These are phyloP conservation scores for Exophiala spinifera DNA, from an alignment of 2,329 filamentous ascomycete genomes.

Conservation along the genomic window DNA sequence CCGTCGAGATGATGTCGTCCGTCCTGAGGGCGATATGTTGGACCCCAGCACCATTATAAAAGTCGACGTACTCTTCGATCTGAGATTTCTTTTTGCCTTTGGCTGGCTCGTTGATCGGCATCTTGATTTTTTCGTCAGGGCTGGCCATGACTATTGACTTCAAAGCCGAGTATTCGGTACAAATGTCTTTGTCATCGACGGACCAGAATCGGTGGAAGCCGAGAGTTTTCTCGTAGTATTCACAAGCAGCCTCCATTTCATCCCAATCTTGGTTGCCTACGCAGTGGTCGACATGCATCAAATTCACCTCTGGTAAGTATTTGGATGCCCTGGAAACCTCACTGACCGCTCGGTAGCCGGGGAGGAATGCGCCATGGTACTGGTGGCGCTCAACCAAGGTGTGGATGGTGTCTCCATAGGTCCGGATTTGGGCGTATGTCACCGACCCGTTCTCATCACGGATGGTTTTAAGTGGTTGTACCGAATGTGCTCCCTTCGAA, in stretches of 20 bases:
- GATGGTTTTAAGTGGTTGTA: conserved; percentile 53
- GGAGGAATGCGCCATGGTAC: conserved; percentile 77
- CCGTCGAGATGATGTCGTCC: conserved; percentile 71
- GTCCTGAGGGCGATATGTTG: conserved; percentile 92
- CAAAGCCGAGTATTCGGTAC: conserved; percentile 85
- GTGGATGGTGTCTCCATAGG: conserved; percentile 94
- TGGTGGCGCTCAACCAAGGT: conserved; percentile 72
- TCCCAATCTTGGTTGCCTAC: conserved; percentile 97
- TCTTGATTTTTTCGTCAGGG: conserved; percentile 82
- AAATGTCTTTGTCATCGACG: conserved; percentile 89
- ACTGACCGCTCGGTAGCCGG: conserved; percentile 65
- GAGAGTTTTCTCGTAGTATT: conserved; percentile 81
- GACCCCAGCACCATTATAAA: conserved; percentile 84
- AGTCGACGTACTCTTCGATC: conserved; percentile 90
- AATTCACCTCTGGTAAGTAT: conserved; percentile 60
- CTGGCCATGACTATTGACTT: conserved; percentile 88
- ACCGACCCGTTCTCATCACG: conserved; percentile 64
- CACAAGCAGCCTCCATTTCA: conserved; percentile 68
- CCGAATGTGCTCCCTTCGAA: conserved; percentile 41
- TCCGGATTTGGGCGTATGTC: conserved; percentile 74
- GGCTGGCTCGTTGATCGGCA: conserved; percentile 97
- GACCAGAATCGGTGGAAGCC: conserved; percentile 97
- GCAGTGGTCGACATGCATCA: conserved; percentile 87
- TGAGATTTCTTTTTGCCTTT: conserved; percentile 85
- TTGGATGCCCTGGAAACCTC: conserved; percentile 45